Base-by-base conservation (phyloP, 225 moss, liverwort and hornwort species). In the Marchantia paleacea region DNA sequence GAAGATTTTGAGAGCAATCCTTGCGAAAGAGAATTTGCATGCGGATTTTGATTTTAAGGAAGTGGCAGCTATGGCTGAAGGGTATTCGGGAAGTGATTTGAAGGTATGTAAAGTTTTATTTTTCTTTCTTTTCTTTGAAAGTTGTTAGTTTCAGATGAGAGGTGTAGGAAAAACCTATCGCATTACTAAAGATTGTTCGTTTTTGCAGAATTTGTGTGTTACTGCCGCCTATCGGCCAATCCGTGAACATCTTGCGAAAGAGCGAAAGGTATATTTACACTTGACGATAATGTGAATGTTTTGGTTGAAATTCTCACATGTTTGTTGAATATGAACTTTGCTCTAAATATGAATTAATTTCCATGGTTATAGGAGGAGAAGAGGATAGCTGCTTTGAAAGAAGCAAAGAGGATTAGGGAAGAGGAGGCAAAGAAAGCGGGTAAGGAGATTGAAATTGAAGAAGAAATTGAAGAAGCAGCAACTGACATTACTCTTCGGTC, bases 71-170 rank as follows among this genome's bases (percentile, higher is more conserved):
- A 79, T 93, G 77, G 88, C 90, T 14, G 95, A 95, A 69, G 95
- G 95, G 68, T 95, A 95, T 75, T 93, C 90, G 81, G 93, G 95
- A 57, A 93, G 92, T 67, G 92, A 93, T 79, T 86, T 95, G 83
- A 93, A 88, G 85, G 85, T 88, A 81, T n/a, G 26, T 48, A 55
- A 15, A 16, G 22, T 53, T 70, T 8, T 13, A 12, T 4, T 1
- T 24, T 3, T 25, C 20, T 13, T 54, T 26, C 25, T 25, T 73
- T 51, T 3, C 12, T 61, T 54, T 51, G 10, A 47, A n/a, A 55
- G 7, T 58, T 58, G 57, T 13, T 13, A 58, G 57, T 58, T 0
- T 58, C 3, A 58, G 57, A 58, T 58, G 13, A 20, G 3, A 58
- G 57, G 57, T 20, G 13, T 0, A 13, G 13, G 57, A 58, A 26